phyloP scores from a whole-genome alignment of 495 filamentous ascomycete genomes.

The Symbiotaphrina buchneri region DNA sequence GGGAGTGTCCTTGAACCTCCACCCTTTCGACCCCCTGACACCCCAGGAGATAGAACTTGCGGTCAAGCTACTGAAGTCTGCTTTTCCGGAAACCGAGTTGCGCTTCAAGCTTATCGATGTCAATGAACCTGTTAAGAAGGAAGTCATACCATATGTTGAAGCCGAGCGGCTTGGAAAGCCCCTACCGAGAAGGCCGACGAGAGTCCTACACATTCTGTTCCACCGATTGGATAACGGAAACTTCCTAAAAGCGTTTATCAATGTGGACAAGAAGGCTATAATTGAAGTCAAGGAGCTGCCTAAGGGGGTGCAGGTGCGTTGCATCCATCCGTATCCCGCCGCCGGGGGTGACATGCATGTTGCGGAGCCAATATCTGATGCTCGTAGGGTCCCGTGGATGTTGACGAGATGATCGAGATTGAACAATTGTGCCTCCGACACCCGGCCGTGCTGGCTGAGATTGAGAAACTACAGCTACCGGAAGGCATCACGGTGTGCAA shows the following conservation, averaged over 20 bases:
- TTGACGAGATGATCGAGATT: conserved; percentile 32
- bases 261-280: no score
- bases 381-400: conserved; percentile 30
- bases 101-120: conserved; percentile 38
- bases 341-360: no score
- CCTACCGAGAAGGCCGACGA: no score
- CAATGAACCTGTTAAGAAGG: conserved; percentile 37
- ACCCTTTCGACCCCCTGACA: conserved; percentile 12
- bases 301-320: no score
- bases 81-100: conserved; percentile 8
- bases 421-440: conserved; percentile 34
- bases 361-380: no score
- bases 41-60: conserved; percentile 8
- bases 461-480: conserved; percentile 40
- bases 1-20: no score
- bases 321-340: no score
- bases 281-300: no score
- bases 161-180: conserved; percentile 14
- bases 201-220: no score
- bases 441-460: conserved; percentile 31
- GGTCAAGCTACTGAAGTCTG: conserved; percentile 8
- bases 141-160: conserved; percentile 27
- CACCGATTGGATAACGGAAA: no score
- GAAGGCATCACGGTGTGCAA: conserved; percentile 32
- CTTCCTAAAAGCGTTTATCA: no score